Base-by-base conservation (phyloP, 345 rosid species). In the Cardiospermum halicacabum region DNA sequence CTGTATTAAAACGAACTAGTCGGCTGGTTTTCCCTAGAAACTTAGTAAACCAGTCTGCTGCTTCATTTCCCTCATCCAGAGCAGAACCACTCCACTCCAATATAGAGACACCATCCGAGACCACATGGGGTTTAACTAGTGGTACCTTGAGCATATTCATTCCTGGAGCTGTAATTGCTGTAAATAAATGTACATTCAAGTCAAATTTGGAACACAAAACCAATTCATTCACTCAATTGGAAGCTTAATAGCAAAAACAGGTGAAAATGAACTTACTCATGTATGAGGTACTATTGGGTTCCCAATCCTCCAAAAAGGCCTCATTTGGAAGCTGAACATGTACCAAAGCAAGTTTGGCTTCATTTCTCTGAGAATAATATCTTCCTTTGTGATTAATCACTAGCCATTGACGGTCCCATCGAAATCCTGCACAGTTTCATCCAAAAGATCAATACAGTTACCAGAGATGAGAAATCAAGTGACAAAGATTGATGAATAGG, bases 381-480 rank as follows among this genome's bases (percentile, higher is more conserved):
- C 89, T 71, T 59, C 96, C 90, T 81, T 75, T 83, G 50, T 69
- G 58, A 69, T 92, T 85, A 60, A 89, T 89, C 60, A 88, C 65
- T 39, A 89, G 39, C 98, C 98, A 89, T 28, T 92, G 86, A 25
- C 96, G 71, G 70, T 92, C 98, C 98, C 96, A 92, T 45, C 79
- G 77, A 58, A 89, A 88, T 66, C 98, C 98, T 89, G 74, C 39
- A 28, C 19, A 34, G 39, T 0, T 34, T 34, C 39, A 34, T 5
- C 39, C 10, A 34, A 34, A 34, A 34, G 39, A 34, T n/a, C n/a
- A n/a, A n/a, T n/a, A n/a, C n/a, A n/a, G n/a, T n/a, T n/a, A n/a
- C n/a, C n/a, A n/a, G n/a, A n/a, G n/a, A n/a, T n/a, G n/a, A 34
- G 39, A 0, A 34, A 2, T 34, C 9, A 34, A 34, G 10, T 34